phyloP scores from a whole-genome alignment of 371 early-diverging fungal genomes.

The Umbelopsis sp. region DNA sequence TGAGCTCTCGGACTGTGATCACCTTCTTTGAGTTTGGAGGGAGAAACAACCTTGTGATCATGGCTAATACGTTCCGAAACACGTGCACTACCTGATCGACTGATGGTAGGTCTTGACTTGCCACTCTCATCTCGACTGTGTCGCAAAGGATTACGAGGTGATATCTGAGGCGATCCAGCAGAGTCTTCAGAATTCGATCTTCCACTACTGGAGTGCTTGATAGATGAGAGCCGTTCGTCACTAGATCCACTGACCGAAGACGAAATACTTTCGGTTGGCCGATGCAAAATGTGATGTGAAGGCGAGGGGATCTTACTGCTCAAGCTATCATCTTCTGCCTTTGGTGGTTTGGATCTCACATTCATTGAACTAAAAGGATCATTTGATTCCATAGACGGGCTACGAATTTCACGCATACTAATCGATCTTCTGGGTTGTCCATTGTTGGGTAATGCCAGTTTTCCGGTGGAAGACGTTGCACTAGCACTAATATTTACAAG shows the following conservation, averaged over 20 bases:
- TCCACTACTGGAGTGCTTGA: not conserved
- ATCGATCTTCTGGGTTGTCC: constrained; percentile 7
- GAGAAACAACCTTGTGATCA: not conserved
- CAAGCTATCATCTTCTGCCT: not conserved
- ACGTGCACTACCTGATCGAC: not conserved
- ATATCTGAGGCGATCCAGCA: not conserved
- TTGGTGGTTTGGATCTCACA: not conserved
- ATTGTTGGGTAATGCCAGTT: not conserved
- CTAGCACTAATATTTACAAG: not conserved
- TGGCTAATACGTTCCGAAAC: not conserved
- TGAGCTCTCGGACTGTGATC: not conserved
- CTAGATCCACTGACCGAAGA: not conserved
- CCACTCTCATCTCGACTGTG: constrained; percentile 5
- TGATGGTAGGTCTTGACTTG: not conserved
- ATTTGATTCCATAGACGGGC: constrained; percentile 3
- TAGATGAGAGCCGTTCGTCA: not conserved
- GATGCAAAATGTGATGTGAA: not conserved
- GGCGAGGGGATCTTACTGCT: not conserved
- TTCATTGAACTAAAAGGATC: not conserved
- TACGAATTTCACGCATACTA: constrained; percentile 17
- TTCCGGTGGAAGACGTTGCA: not conserved
- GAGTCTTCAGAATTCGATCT: constrained; percentile 9
- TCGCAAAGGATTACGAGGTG: constrained; percentile 4
- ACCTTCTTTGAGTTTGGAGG: constrained; percentile 4
- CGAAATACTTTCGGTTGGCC: not conserved